Evolutionary conservation across 768 basidiomycete genomes (phyloP), one percentile per base, ranked within the genome.

Genomic region (Amanita exitialis): DNA sequence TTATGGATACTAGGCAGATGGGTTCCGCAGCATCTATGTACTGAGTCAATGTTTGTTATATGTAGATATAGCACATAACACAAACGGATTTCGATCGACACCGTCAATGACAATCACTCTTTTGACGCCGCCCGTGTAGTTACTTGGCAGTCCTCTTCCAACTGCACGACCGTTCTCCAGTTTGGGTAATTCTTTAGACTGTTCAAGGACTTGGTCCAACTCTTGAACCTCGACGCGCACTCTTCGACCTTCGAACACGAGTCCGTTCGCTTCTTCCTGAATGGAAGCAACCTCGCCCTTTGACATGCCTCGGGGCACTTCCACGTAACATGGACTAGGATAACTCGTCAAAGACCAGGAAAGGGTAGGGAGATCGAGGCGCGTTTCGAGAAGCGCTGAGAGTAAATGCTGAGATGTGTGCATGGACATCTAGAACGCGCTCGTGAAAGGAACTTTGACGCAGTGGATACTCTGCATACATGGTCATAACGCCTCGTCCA

Each of bases 391-490:
- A n/a, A 90, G 71, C 0, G 88, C 86, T 12, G 88, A 90, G 20
- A 91, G 75, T 39, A 90, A 72, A 55, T 90, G 90, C 59, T 91
- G 90, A 0, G 84, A 83, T 1, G 88, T 90, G 63, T 92, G 89
- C 77, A 88, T 79, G 13, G 80, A 77, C 83, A 87, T 87, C 84
- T 88, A 57, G 25, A 25, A 39, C 50, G 12, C 25, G 52, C 37
- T 44, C 5, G 20, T 46, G 20, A 35, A 16, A 27, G 37, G 27
- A 32, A 23, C 12, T 23, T 23, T 13, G 3, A 47, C 20, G 6
- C 20, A 27, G 6, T 16, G 12, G 23, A 16, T 13, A 15, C 30
- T 15, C 45, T 32, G 66, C 80, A 55, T 66, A 83, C 85, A 71
- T 87, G 83, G 61, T 92, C 89, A 54, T 80, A 76, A 54, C 90